A percentile compares a stretch with the other conserved stretches of the same genome.
These are phyloP conservation scores for Chalciporus piperatus DNA, from an alignment of 768 basidiomycete genomes.

Conservation along the genomic window DNA sequence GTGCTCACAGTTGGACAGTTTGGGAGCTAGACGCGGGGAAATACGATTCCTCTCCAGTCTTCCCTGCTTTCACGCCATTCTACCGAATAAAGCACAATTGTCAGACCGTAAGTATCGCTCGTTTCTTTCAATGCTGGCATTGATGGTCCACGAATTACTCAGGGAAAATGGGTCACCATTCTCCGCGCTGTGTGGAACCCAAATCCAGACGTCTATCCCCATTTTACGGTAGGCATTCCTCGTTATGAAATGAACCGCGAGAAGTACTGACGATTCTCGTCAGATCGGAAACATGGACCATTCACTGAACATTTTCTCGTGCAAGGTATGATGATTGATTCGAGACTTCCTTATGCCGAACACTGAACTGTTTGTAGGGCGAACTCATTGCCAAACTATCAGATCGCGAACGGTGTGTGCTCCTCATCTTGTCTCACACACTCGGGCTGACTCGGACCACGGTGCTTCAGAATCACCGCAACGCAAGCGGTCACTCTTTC, in stretches of 20 bases:
- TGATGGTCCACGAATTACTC: neutral
- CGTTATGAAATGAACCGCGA: neutral
- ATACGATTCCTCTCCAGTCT: slow-evolving; percentile 45
- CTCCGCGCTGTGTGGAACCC: slow-evolving; percentile 75
- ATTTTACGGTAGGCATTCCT: slow-evolving; percentile 61
- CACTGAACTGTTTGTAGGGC: slow-evolving; percentile 42
- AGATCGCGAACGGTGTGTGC: slow-evolving; percentile 52
- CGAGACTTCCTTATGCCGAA: neutral
- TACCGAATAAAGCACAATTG: slow-evolving; percentile 66
- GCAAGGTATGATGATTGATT: slow-evolving; percentile 46
- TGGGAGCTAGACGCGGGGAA: slow-evolving; percentile 66
- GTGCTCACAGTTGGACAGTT: slow-evolving; percentile 42
- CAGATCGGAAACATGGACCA: slow-evolving; percentile 81
- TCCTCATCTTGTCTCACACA: neutral
- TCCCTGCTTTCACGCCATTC: slow-evolving; percentile 65
- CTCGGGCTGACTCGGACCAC: neutral
- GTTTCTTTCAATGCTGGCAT: neutral
- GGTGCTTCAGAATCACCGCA: slow-evolving; percentile 59
- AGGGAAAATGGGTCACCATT: slow-evolving; percentile 84
- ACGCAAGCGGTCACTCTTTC: slow-evolving; percentile 91
- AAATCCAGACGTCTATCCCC: slow-evolving; percentile 77
- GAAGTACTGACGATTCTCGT: neutral
- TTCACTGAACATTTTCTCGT: slow-evolving; percentile 69
- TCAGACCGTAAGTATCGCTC: slow-evolving; percentile 60
- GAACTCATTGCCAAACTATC: slow-evolving; percentile 63